A percentile compares a stretch with the other conserved stretches of the same genome.
phyloP scores from a whole-genome alignment of 2,329 filamentous ascomycete genomes.

The Fusarium fujikuroi region DNA sequence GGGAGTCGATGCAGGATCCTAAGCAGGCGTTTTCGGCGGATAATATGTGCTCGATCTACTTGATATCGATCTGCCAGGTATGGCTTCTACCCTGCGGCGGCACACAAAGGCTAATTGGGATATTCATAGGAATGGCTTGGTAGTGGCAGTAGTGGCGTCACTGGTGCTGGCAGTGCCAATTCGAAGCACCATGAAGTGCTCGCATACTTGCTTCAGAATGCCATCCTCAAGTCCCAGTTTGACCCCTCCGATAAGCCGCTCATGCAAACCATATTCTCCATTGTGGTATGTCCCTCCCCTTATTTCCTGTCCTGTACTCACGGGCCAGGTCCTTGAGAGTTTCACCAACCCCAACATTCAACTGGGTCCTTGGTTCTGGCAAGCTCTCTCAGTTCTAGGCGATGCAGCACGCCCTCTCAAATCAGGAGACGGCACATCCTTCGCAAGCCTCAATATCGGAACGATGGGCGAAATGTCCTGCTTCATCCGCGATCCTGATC shows the following conservation, averaged over 20 bases:
- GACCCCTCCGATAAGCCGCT: background rate
- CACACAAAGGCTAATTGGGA: fast-evolving
- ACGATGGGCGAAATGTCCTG: background rate
- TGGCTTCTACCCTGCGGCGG: fast-evolving
- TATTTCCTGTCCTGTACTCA: background rate
- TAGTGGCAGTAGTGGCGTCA: fast-evolving
- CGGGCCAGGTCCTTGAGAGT: background rate
- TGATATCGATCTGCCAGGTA: slow-evolving; percentile 8
- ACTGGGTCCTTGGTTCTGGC: slow-evolving; percentile 6
- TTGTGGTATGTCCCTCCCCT: background rate
- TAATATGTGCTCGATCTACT: slow-evolving; percentile 14
- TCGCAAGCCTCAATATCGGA: background rate
- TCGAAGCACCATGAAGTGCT: slow-evolving; percentile 8
- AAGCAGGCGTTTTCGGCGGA: background rate
- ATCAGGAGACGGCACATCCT: background rate
- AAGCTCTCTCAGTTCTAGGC: background rate
- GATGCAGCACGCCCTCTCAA: background rate
- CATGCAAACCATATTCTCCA: background rate
- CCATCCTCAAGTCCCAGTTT: background rate
- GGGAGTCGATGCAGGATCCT: background rate
- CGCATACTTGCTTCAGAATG: background rate
- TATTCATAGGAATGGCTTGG: slow-evolving; percentile 6
- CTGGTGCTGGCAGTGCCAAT: fast-evolving
- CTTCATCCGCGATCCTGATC: background rate
- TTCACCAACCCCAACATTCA: background rate